phyloP scores from a whole-genome alignment of 1,139 yeast genomes.

The Debaryomyces subglobosus region DNA sequence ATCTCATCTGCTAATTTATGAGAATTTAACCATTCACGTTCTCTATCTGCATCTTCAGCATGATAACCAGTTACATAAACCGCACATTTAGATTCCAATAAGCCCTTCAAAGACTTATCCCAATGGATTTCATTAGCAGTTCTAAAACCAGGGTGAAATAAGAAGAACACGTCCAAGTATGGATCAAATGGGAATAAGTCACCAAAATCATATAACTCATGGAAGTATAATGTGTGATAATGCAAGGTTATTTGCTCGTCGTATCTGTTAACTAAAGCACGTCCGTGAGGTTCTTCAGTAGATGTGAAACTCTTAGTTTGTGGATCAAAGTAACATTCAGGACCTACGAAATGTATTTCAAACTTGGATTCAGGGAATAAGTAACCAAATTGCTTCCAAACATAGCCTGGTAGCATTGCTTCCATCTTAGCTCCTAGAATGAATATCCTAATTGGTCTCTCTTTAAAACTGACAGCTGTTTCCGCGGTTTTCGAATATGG shows the following conservation, averaged over 20 bases:
- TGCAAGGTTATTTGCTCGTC: slow-evolving; percentile 77
- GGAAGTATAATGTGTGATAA: slow-evolving; percentile 89
- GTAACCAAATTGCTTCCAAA: slow-evolving; percentile 92
- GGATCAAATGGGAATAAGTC: slow-evolving; percentile 99
- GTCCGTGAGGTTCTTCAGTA: slow-evolving; percentile 45
- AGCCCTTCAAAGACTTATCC: slow-evolving; percentile 81
- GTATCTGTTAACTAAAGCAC: slow-evolving; percentile 71
- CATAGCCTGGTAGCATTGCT: slow-evolving; percentile 90
- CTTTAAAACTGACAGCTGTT: slow-evolving; percentile 56
- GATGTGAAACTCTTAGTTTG: slow-evolving; percentile 40
- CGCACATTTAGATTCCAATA: slow-evolving; percentile 91
- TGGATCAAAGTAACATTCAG: slow-evolving; percentile 81
- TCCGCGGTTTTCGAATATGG: slow-evolving; percentile 54
- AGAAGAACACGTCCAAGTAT: slow-evolving; percentile 85
- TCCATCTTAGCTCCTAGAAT: slow-evolving; percentile 92
- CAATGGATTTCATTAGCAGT: slow-evolving; percentile 83
- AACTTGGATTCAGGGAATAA: slow-evolving; percentile 81
- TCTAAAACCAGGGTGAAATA: slow-evolving; percentile 94
- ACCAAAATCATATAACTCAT: slow-evolving; percentile 84
- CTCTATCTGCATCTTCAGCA: slow-evolving; percentile 68
- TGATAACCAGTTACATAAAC: slow-evolving; percentile 90
- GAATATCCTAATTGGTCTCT: slow-evolving; percentile 87
- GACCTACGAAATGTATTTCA: slow-evolving; percentile 92
- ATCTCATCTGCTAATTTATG: slow-evolving; percentile 66
- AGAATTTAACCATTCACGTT: slow-evolving; percentile 70